phyloP scores from a whole-genome alignment of 176 grass and related monocot genomes.

The Alopecurus myosuroides region DNA sequence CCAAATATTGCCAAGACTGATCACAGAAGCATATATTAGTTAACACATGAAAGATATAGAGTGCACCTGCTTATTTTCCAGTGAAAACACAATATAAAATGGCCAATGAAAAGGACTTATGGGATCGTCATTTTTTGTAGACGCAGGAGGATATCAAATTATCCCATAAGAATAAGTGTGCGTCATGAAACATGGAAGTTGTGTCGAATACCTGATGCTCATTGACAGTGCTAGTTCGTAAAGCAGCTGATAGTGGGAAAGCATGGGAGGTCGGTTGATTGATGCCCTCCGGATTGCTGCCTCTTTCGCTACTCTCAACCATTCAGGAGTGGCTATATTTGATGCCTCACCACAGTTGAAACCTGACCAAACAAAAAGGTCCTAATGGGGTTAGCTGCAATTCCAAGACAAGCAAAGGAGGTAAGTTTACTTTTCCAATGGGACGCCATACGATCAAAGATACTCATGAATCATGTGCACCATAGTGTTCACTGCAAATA shows the following conservation, averaged over 20 bases:
- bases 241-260: constrained; percentile 93
- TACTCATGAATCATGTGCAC: not conserved
- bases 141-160: not conserved
- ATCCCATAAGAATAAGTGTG: not conserved
- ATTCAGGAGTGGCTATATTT: constrained; percentile 95
- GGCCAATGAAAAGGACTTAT: not conserved
- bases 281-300: constrained; percentile 93
- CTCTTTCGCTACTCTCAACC: constrained; percentile 90
- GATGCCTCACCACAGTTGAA: constrained; percentile 93
- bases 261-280: constrained; percentile 76
- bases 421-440: not conserved
- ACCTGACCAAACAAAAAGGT: constrained; percentile 44
- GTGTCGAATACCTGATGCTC: constrained; percentile 56
- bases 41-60: constrained; percentile 1
- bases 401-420: not conserved
- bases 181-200: constrained; percentile 16
- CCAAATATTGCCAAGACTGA: constrained; percentile 13
- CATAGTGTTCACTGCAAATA: not conserved
- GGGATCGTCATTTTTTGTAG: not conserved
- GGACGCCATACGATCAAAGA: not conserved
- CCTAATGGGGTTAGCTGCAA: not conserved
- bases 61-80: constrained; percentile 13
- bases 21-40: not conserved
- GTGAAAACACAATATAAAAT: constrained; percentile 8
- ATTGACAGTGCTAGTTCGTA: constrained; percentile 77